Evolutionary conservation across 805 yeast genomes (phyloP).

Genomic region (Saccharomycopsis selenospora): DNA sequence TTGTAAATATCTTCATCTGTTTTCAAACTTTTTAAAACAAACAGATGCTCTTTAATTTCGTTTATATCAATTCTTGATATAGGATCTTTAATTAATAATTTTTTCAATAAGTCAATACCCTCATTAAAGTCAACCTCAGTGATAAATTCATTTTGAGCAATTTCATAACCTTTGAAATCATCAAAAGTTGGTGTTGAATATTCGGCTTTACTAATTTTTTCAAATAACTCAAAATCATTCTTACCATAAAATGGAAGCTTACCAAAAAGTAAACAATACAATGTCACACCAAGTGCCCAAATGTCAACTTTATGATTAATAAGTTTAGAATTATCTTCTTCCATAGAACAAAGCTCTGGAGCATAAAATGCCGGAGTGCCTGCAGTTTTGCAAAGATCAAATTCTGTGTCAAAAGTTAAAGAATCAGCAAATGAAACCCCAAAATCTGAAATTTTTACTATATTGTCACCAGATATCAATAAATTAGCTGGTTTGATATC

Average conservation of each 20-base stretch:
- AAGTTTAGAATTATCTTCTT: slow-evolving; percentile 28
- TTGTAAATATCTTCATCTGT: slow-evolving; percentile 23
- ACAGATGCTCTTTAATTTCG: slow-evolving; percentile 73
- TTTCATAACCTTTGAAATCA: slow-evolving; percentile 23
- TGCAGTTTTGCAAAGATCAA: slow-evolving; percentile 89
- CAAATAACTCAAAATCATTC: slow-evolving; percentile 78
- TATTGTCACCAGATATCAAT: slow-evolving; percentile 57
- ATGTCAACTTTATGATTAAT: slow-evolving; percentile 83
- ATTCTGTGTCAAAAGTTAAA: slow-evolving; percentile 45
- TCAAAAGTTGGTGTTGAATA: slow-evolving; percentile 58
- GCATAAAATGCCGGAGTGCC: slow-evolving; percentile 98
- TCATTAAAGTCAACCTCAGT: slow-evolving; percentile 35
- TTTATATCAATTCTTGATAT: slow-evolving; percentile 55
- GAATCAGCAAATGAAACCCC: slow-evolving; percentile 79
- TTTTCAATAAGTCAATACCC: slow-evolving; percentile 49
- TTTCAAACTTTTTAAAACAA: slow-evolving; percentile 42
- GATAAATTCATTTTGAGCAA: slow-evolving; percentile 28
- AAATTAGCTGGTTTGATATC: slow-evolving; percentile 95
- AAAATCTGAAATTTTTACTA: slow-evolving; percentile 91
- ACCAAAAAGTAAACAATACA: slow-evolving; percentile 84
- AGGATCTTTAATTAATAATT: slow-evolving; percentile 67
- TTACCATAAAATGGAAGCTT: slow-evolving; percentile 83
- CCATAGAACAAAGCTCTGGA: slow-evolving; percentile 78
- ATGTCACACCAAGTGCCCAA: slow-evolving; percentile 96
- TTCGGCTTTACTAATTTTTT: slow-evolving; percentile 61